Base-by-base conservation (phyloP, 1,284 basidiomycete species). In the Trichosporon sp. region DNA sequence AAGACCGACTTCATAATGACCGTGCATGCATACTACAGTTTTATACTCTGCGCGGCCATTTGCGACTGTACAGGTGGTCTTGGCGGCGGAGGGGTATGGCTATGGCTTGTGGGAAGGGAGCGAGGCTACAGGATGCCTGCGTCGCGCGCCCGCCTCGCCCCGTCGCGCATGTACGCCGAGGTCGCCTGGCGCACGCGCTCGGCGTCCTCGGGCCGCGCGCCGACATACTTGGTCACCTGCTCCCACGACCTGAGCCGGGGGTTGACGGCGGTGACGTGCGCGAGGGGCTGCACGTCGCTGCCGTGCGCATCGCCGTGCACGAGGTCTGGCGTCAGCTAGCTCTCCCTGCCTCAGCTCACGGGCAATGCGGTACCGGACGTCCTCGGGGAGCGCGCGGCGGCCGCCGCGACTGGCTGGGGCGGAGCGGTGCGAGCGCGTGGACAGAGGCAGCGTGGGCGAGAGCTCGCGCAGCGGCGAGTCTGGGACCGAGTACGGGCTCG, bases 181-280 rank as follows among this genome's bases (percentile, higher is more conserved):
- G 71, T 67, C 8, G 51, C n/a, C 23, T 66, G 64, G 2, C 71
- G 64, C 35, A 72, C 68, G 6, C 71, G 66, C 66, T 71, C 70
- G 4, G 42, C 34, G 21, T 71, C 68, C 13, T 23, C 56, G 23
- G 32, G 65, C 9, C 12, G 8, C 3, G 68, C 70, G n/a, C 66
- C 65, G 2, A 71, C 60, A n/a, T 51, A 35, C 2, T 18, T 29
- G 27, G 64, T 58, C 9, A 71, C 65, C 3, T 64, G 58, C 47
- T 47, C 34, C 70, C 70, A 71, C 12, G 32, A 11, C 1, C 3
- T 0, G 4, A 71, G 47, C 23, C 23, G 18, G 21, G 58, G 21
- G 3, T 21, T 12, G n/a, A 66, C 42, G 0, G 11, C 8, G 7
- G n/a, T 27, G 64, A 69, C 67, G 27, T 71, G 70, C 32, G 35